Conservation (phyloP, 2,329 filamentous ascomycete species). For the Colletotrichum sublineola region DNA sequence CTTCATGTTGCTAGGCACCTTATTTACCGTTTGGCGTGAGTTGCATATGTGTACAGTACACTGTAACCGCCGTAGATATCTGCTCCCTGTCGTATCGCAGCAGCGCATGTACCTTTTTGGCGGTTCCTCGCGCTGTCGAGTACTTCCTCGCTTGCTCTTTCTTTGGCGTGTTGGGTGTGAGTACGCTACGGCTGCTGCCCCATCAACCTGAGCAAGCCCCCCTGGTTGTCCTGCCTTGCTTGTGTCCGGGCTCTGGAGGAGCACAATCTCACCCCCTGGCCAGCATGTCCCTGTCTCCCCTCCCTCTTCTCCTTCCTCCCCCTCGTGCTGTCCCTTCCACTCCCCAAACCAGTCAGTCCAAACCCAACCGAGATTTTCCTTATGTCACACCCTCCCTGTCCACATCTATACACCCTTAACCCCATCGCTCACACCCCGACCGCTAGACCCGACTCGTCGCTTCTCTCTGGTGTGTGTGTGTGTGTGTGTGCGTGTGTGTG, state of each 20-base stretch:
- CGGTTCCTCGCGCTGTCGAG: constrained; percentile 4
- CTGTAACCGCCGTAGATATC: neutral
- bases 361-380: constrained; percentile 37
- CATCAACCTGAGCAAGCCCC: constrained; percentile 35
- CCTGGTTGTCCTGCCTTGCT: constrained; percentile 23
- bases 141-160: constrained; percentile 1
- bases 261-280: constrained; percentile 24
- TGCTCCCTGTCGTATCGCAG: neutral
- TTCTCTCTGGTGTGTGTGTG: constrained; percentile 33
- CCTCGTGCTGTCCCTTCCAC: constrained; percentile 1
- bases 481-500: constrained; percentile 5
- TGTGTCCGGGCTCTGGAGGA: constrained; percentile 10
- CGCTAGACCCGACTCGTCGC: constrained; percentile 40
- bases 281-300: constrained; percentile 19
- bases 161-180: constrained; percentile 10
- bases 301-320: constrained; percentile 14
- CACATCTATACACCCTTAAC: constrained; percentile 19
- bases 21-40: neutral
- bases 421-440: constrained; percentile 28
- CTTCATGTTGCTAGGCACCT: neutral
- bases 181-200: constrained; percentile 33
- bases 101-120: constrained; percentile 21
- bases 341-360: constrained; percentile 28
- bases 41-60: neutral
- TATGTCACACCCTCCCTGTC: constrained; percentile 26